phyloP scores from a whole-genome alignment of 305 asterid genomes.

The Salvia sclarea region DNA sequence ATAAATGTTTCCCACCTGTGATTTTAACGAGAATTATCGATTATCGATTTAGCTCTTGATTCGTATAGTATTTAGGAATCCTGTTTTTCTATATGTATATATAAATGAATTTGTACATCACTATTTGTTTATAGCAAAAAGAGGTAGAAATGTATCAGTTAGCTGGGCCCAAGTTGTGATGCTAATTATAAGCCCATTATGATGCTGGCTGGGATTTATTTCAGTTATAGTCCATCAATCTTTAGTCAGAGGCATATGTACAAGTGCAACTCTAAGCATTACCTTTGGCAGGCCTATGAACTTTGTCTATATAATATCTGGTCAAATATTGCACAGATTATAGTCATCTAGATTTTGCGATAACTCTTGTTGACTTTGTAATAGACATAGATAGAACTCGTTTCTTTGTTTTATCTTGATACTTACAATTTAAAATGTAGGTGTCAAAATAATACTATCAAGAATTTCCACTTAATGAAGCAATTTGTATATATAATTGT shows the following conservation, averaged over 20 bases:
- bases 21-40: too few relatives aligned
- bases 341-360: too few relatives aligned
- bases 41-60: too few relatives aligned
- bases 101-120: not conserved
- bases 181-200: not conserved
- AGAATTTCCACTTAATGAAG: not conserved
- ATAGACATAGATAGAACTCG: too few relatives aligned
- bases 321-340: too few relatives aligned
- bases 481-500: not conserved
- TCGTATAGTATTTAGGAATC: too few relatives aligned
- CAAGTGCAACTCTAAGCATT: not conserved
- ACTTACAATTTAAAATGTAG: not conserved
- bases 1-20: not conserved
- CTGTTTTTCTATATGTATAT: too few relatives aligned
- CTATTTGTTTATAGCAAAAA: not conserved
- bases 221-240: not conserved
- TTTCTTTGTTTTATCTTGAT: not conserved
- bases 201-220: not conserved
- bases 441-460: not conserved
- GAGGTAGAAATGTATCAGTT: not conserved
- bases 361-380: too few relatives aligned
- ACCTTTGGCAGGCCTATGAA: not conserved
- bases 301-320: not conserved
- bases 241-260: too few relatives aligned
- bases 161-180: not conserved